Evolutionary conservation across 1,284 basidiomycete species (phyloP).

Genomic region (Ceratorhiza oryzae-sativae): DNA sequence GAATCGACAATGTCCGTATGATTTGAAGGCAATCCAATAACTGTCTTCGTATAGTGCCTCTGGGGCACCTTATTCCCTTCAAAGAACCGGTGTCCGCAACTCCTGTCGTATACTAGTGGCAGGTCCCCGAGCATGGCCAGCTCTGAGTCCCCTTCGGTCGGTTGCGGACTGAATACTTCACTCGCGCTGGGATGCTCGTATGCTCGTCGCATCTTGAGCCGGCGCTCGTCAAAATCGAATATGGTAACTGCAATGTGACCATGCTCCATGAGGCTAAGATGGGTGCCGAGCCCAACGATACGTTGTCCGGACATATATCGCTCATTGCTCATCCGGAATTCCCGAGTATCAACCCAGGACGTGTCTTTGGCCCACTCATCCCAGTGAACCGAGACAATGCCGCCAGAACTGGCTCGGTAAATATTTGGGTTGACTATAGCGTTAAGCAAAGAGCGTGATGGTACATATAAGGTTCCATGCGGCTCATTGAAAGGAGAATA

Average conservation of each 20-base stretch:
- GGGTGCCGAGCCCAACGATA: neutral
- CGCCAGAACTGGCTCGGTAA: neutral
- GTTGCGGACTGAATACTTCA: neutral
- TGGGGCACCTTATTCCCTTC: neutral
- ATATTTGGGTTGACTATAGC: neutral
- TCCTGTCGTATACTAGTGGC: neutral
- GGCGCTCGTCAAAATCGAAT: slow-evolving; percentile 7
- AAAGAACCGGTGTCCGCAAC: slow-evolving; percentile 3
- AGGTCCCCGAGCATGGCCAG: neutral
- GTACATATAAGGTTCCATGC: neutral
- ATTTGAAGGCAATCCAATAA: neutral
- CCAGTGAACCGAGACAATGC: neutral
- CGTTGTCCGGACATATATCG: slow-evolving; percentile 19
- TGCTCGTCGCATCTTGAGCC: neutral
- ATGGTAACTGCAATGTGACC: neutral
- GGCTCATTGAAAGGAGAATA: neutral
- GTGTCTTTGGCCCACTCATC: neutral
- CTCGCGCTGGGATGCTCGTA: neutral
- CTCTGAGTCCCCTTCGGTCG: neutral
- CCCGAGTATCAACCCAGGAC: slow-evolving; percentile 12
- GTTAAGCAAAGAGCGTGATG: neutral
- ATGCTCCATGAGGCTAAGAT: neutral
- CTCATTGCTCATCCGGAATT: neutral
- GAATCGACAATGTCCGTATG: neutral
- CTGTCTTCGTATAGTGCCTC: neutral